A percentile compares a stretch with the other conserved stretches of the same genome.
Conservation (phyloP, 768 basidiomycete species). For the Leucogyrophana mollusca region DNA sequence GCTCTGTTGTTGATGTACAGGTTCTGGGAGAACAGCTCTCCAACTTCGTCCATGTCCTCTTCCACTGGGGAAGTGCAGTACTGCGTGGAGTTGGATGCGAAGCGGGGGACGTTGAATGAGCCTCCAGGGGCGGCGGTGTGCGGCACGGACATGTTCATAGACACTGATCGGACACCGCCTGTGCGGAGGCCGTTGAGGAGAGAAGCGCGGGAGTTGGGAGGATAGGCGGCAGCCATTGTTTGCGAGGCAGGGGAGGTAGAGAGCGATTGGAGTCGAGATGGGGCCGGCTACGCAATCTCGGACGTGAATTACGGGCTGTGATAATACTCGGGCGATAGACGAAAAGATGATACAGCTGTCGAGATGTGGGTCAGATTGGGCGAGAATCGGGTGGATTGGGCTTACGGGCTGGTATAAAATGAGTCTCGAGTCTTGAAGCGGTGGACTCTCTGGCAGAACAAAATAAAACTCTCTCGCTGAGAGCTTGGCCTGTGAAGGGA, state of each 20-base stretch:
- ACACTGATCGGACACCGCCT: conserved; percentile 82
- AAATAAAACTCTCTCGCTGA: conserved; percentile 7
- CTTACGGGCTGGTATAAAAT: conserved; percentile 15
- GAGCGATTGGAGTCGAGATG: conserved; percentile 16
- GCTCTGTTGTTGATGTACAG: conserved; percentile 45
- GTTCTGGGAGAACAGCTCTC: conserved; percentile 53
- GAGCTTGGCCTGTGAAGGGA: conserved; percentile 5
- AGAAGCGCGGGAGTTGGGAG: conserved; percentile 67
- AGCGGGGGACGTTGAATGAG: conserved; percentile 65
- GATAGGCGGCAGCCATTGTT: conserved; percentile 41
- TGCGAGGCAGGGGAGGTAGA: conserved; percentile 15
- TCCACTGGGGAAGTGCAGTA: conserved; percentile 46
- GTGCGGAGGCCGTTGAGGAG: conserved; percentile 89
- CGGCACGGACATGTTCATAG: conserved; percentile 47
- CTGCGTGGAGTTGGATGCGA: conserved; percentile 41
- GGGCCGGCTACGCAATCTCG: conserved; percentile 10
- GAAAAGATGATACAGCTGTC: conserved; percentile 15
- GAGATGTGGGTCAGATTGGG: neutral
- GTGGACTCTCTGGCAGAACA: conserved; percentile 2
- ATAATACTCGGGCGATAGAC: conserved; percentile 19
- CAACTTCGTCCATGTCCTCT: conserved; percentile 58
- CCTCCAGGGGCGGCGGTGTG: conserved; percentile 65
- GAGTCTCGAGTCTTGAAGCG: conserved; percentile 7
- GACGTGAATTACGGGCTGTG: conserved; percentile 28
- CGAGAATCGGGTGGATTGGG: no score